Conservation (phyloP, 305 asterid species). For the Ruellia speciosa region DNA sequence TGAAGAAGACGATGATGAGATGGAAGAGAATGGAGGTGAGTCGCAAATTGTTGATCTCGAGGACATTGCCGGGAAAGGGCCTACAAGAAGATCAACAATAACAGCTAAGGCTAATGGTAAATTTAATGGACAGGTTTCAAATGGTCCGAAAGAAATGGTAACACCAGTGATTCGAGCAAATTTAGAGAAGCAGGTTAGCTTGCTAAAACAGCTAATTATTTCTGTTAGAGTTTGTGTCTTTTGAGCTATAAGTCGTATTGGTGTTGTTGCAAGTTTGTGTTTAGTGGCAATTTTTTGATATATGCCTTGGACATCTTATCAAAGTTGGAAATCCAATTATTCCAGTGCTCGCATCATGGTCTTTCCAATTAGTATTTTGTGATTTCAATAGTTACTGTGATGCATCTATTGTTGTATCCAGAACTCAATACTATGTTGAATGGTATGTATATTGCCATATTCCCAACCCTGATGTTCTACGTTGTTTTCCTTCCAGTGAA, state of each 20-base stretch:
- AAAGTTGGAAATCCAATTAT: neutral
- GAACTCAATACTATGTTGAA: no score
- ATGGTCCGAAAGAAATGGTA: conserved; percentile 87
- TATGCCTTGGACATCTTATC: neutral
- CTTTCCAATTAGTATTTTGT: no score
- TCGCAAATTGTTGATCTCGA: conserved; percentile 78
- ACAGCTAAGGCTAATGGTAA: conserved; percentile 48
- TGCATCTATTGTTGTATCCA: no score
- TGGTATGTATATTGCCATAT: no score
- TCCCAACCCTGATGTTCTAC: no score
- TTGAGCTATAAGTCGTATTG: no score
- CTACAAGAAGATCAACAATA: conserved; percentile 45
- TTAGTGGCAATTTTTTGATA: neutral
- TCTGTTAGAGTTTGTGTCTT: neutral
- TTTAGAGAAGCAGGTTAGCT: conserved; percentile 74
- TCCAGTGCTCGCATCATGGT: neutral
- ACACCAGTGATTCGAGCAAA: conserved; percentile 72
- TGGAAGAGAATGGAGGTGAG: conserved; percentile 29
- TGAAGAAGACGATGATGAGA: conserved; percentile 42
- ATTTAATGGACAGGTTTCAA: conserved; percentile 40
- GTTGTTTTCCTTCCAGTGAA: no score
- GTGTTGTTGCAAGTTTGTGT: neutral
- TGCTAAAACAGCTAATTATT: neutral
- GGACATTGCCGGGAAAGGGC: conserved; percentile 87
- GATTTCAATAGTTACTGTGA: no score